A percentile compares a stretch with the other conserved stretches of the same genome.
phyloP scores from a whole-genome alignment of 1,139 yeast genomes.

The Lodderomyces oxycetoniae region DNA sequence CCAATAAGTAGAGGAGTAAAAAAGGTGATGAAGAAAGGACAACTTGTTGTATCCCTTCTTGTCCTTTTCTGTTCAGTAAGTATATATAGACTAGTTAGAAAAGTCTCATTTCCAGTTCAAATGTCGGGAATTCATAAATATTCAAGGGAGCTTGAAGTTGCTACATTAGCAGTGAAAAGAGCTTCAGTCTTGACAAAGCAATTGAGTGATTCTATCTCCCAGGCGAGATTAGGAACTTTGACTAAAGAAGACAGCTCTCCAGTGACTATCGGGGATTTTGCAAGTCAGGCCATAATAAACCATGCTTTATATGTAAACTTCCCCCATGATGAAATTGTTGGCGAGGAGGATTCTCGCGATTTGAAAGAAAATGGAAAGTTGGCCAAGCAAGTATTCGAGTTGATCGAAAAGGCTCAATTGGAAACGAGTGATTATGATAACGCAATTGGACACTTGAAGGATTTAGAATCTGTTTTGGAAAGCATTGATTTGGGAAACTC shows the following conservation, averaged over 20 bases:
- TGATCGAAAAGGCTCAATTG: slow-evolving; percentile 44
- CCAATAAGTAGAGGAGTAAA: too few relatives aligned
- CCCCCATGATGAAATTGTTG: slow-evolving; percentile 83
- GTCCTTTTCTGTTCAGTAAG: too few relatives aligned
- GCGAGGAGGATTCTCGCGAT: slow-evolving; percentile 83
- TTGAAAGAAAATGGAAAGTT: slow-evolving; percentile 47
- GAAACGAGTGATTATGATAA: slow-evolving; percentile 22
- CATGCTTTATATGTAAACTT: slow-evolving; percentile 74
- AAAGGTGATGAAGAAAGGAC: too few relatives aligned
- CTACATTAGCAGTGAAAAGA: slow-evolving; percentile 84
- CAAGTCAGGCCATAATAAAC: slow-evolving; percentile 90
- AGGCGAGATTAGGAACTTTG: slow-evolving; percentile 56
- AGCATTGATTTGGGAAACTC: slow-evolving; percentile 78
- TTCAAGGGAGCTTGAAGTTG: slow-evolving; percentile 61
- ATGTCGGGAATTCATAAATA: too few relatives aligned
- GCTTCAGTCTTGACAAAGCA: slow-evolving; percentile 75
- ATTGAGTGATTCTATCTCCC: slow-evolving; percentile 63
- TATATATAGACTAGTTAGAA: too few relatives aligned
- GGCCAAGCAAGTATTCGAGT: slow-evolving; percentile 38
- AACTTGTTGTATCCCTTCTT: too few relatives aligned
- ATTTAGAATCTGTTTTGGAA: slow-evolving; percentile 49
- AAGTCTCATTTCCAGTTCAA: too few relatives aligned
- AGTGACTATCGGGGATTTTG: slow-evolving; percentile 94
- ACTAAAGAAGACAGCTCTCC: slow-evolving; percentile 90
- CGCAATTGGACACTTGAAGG: slow-evolving; percentile 38